Evolutionary conservation across 2,329 filamentous ascomycete species (phyloP).

Genomic region (Trichoderma pleuroti): DNA sequence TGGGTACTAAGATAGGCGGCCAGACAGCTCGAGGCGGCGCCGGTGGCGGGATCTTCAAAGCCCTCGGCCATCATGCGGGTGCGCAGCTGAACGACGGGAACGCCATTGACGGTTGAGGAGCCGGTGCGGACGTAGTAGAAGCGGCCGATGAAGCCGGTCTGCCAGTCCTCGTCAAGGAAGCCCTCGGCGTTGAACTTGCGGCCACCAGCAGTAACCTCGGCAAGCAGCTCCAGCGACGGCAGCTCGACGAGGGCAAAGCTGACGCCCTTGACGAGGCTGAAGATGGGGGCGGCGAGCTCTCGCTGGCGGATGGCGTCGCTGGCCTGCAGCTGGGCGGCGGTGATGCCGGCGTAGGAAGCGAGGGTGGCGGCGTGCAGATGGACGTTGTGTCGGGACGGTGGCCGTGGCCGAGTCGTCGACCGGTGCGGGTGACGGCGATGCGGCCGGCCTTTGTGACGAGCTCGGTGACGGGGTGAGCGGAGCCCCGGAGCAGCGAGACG

Average conservation of each 20-base stretch:
- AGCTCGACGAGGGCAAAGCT: conserved; percentile 66
- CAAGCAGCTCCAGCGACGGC: conserved; percentile 56
- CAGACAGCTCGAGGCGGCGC: conserved; percentile 59
- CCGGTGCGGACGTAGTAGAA: conserved; percentile 57
- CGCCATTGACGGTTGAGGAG: conserved; percentile 28
- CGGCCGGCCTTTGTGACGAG: conserved; percentile 56
- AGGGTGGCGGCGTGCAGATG: conserved; percentile 53
- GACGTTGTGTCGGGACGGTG: conserved; percentile 63
- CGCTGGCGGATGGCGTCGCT: conserved; percentile 32
- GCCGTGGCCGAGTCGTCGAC: conserved; percentile 53
- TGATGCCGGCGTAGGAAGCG: conserved; percentile 28
- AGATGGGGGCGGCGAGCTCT: conserved; percentile 44
- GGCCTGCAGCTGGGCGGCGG: conserved; percentile 28
- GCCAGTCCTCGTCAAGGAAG: conserved; percentile 55
- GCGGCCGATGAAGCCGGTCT: conserved; percentile 47
- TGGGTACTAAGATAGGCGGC: conserved; percentile 50
- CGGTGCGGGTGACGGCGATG: conserved; percentile 42
- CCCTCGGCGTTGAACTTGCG: conserved; percentile 33
- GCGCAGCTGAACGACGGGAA: conserved; percentile 39
- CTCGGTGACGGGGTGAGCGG: conserved; percentile 31
- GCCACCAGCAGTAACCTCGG: conserved; percentile 33
- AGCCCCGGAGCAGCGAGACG: conserved; percentile 42
- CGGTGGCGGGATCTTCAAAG: conserved; percentile 60
- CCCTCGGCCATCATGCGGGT: conserved; percentile 57
- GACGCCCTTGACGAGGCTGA: conserved; percentile 71